These are phyloP conservation scores for Prunus mira DNA, from an alignment of 306 rosid species.

Conservation along the genomic window DNA sequence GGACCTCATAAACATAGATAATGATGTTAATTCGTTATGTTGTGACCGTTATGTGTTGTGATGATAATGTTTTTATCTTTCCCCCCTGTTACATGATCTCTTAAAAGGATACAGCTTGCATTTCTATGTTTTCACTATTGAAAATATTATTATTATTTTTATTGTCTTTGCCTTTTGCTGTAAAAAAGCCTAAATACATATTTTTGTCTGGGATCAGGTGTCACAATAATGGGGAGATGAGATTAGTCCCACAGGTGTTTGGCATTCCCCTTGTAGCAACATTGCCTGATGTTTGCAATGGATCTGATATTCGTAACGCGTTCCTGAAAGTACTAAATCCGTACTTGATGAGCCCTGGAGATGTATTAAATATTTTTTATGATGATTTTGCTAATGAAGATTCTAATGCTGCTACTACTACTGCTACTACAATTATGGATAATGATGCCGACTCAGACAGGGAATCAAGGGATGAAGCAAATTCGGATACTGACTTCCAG, in stretches of 20 bases:
- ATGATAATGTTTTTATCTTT: no score
- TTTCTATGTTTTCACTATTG: not conserved
- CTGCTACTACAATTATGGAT: slow-evolving; percentile 39
- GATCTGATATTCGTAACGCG: slow-evolving; percentile 47
- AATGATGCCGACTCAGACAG: slow-evolving; percentile 35
- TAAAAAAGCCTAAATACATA: not conserved
- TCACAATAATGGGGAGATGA: slow-evolving; percentile 23
- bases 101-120: not conserved
- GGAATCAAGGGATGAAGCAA: slow-evolving; percentile 36
- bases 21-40: no score
- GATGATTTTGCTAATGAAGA: slow-evolving; percentile 39
- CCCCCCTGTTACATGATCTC: not conserved
- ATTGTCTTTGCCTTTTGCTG: not conserved
- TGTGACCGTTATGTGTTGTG: no score
- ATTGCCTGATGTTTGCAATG: slow-evolving; percentile 41
- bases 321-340: slow-evolving; percentile 59
- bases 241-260: slow-evolving; percentile 21
- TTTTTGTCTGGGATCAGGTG: slow-evolving; percentile 25
- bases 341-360: slow-evolving; percentile 41
- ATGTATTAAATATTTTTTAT: slow-evolving; percentile 30
- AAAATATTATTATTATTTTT: not conserved
- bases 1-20: no score
- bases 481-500: slow-evolving; percentile 43
- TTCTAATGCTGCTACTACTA: slow-evolving; percentile 43
- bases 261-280: slow-evolving; percentile 73